Percentiles rank a stretch among this genome's conserved stretches.
Evolutionary conservation across 2,329 filamentous ascomycete species (phyloP).

Genomic region (Penicillium occitanis): DNA sequence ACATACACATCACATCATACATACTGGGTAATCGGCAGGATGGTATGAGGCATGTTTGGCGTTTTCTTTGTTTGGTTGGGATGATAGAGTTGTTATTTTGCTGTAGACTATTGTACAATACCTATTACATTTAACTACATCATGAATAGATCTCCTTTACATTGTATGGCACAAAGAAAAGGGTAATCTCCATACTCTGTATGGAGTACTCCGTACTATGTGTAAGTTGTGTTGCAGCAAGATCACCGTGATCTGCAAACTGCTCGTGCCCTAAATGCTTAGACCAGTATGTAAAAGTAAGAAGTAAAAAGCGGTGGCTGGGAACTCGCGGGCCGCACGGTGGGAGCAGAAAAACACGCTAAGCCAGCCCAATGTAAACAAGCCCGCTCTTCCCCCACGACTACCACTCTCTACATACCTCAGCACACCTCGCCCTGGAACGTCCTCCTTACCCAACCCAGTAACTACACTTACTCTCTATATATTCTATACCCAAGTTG

Average conservation of each 20-base stretch:
- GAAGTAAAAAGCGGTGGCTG: conserved; percentile 9
- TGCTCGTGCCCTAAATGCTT: not conserved
- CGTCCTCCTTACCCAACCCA: not conserved
- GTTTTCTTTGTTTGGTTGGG: conserved; percentile 13
- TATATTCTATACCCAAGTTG: not conserved
- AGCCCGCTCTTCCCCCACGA: conserved; percentile 13
- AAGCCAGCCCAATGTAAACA: conserved; percentile 34
- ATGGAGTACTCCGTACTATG: not conserved
- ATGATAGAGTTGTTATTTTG: not conserved
- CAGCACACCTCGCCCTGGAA: not conserved
- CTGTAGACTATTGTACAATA: conserved; percentile 13
- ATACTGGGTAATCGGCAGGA: conserved; percentile 8
- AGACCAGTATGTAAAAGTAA: not conserved
- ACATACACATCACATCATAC: not conserved
- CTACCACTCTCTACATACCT: not conserved
- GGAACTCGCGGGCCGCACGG: conserved; percentile 19
- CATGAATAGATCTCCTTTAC: not conserved
- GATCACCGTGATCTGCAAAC: conserved; percentile 11
- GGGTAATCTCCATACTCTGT: not conserved
- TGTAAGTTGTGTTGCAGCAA: not conserved
- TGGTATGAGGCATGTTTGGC: conserved; percentile 22
- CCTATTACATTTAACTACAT: not conserved
- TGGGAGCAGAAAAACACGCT: conserved; percentile 24
- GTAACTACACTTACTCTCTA: not conserved
- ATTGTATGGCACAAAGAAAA: not conserved